A percentile compares a stretch with the other conserved stretches of the same genome.
phyloP scores from a whole-genome alignment of 148 eudicot species.

The Polygonum maritimum region DNA sequence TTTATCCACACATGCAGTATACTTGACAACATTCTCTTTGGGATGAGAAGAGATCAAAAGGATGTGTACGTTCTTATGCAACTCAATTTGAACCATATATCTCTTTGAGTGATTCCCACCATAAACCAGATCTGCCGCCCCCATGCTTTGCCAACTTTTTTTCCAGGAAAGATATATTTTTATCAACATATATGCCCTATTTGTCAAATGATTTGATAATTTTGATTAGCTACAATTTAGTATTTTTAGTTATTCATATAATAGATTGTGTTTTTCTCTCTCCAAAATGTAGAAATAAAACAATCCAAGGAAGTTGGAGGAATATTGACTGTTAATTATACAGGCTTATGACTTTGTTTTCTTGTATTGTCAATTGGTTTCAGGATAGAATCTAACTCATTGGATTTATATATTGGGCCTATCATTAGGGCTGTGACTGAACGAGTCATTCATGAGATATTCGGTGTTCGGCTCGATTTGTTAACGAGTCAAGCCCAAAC shows the following conservation, averaged over 20 bases:
- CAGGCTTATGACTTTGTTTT: too few species aligned
- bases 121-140: slow-evolving; percentile 9
- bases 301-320: too few species aligned
- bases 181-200: not conserved
- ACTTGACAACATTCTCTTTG: not conserved
- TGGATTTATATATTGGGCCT: too few species aligned
- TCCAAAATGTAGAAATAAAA: too few species aligned
- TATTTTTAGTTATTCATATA: not conserved
- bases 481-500: too few species aligned
- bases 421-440: too few species aligned
- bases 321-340: too few species aligned
- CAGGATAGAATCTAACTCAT: too few species aligned
- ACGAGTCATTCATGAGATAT: too few species aligned
- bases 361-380: too few species aligned
- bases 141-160: not conserved
- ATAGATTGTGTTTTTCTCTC: too few species aligned
- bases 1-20: not conserved
- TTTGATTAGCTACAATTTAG: not conserved
- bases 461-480: too few species aligned
- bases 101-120: slow-evolving; percentile 7
- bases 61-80: not conserved
- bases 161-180: not conserved
- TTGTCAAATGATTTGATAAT: not conserved
- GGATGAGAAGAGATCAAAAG: slow-evolving; percentile 2
- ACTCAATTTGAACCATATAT: slow-evolving; percentile 11